These are phyloP conservation scores for Eutreptiella sp. DNA, from an alignment of 208 protist species.

Conservation along the genomic window DNA sequence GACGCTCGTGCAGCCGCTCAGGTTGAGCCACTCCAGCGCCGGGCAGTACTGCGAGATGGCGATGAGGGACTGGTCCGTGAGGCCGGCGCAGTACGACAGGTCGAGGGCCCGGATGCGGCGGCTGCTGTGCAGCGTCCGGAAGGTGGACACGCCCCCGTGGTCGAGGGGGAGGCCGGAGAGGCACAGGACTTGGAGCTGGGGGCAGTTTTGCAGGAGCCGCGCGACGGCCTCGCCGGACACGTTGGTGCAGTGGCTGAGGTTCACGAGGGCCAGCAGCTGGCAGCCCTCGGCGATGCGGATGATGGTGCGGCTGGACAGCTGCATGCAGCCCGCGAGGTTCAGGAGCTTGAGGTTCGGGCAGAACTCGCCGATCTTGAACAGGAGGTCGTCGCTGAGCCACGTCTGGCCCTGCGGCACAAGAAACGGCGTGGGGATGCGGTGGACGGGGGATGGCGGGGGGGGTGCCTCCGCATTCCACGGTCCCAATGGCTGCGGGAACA, in stretches of 20 bases:
- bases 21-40: conserved; percentile 2
- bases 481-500: no score
- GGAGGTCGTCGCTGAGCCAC: conserved; percentile 4
- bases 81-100: conserved; percentile 21
- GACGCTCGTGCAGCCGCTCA: conserved; percentile 9
- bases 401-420: conserved; percentile 4
- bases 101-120: conserved; percentile 4
- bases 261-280: conserved; percentile 1
- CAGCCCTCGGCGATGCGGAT: conserved; percentile 20
- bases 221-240: conserved; percentile 12
- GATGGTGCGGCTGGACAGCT: conserved; percentile 3
- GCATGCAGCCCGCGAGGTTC: conserved; percentile 7
- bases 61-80: conserved; percentile 8
- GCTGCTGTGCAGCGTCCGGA: conserved; percentile 3
- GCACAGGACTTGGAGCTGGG: conserved; percentile 13
- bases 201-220: not conserved
- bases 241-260: not conserved
- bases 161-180: conserved; percentile 8
- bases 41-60: conserved; percentile 22
- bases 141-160: not conserved
- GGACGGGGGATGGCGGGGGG: no score
- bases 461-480: no score
- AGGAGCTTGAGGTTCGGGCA: conserved; percentile 26
- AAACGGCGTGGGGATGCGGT: no score
- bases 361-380: conserved; percentile 2